Percentiles rank a stretch among this genome's conserved stretches.
Conservation (phyloP, 768 basidiomycete species). For the Suillus hirtellus region DNA sequence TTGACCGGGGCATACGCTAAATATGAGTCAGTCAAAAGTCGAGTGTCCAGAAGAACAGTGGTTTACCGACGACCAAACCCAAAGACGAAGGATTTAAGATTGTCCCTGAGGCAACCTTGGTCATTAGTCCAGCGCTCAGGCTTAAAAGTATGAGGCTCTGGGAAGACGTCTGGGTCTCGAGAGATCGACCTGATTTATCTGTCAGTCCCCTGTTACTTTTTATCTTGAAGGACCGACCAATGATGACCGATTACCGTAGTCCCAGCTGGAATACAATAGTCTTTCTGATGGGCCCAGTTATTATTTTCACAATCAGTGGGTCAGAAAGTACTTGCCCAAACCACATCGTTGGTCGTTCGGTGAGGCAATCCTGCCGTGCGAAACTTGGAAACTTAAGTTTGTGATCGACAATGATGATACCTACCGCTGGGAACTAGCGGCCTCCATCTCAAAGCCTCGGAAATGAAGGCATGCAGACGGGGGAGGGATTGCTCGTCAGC, state of each 20-base stretch:
- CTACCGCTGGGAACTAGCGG: no score
- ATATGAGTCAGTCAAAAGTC: background rate
- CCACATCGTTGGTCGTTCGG: no score
- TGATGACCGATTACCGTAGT: background rate
- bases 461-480: no score
- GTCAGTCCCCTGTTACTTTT: background rate
- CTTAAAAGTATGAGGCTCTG: background rate
- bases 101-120: background rate
- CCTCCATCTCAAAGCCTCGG: no score
- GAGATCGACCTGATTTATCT: background rate
- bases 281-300: no score
- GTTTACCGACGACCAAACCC: conserved; percentile 1
- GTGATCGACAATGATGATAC: no score
- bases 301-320: no score
- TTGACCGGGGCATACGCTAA: background rate
- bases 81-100: background rate
- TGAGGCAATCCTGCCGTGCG: no score
- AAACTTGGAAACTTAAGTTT: no score
- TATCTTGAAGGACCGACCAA: background rate
- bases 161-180: conserved; percentile 1
- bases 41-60: background rate
- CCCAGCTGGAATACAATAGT: no score
- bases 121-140: background rate
- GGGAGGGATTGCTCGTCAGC: no score
- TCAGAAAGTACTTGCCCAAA: no score